phyloP scores from a whole-genome alignment of 2,329 filamentous ascomycete genomes.

The Neofusicoccum sp. region DNA sequence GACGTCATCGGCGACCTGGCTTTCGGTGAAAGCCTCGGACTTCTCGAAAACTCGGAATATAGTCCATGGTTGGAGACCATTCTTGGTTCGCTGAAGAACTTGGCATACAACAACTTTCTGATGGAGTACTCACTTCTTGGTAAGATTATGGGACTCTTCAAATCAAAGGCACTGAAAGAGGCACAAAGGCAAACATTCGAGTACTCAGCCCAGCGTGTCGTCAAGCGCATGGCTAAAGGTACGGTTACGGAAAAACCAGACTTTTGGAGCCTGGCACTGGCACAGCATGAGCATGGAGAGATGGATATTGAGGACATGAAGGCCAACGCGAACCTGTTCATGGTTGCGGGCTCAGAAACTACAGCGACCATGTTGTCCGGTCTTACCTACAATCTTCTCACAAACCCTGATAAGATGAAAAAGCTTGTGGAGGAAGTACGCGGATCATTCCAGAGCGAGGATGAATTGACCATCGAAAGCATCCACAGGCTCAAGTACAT shows the following conservation, averaged over 20 bases:
- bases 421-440: slow-evolving; percentile 35
- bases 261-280: not conserved
- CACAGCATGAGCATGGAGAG: not conserved
- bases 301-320: not conserved
- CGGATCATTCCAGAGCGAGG: slow-evolving; percentile 29
- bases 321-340: slow-evolving; percentile 21
- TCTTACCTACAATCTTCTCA: slow-evolving; percentile 33
- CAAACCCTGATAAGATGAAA: slow-evolving; percentile 29
- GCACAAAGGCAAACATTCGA: not conserved
- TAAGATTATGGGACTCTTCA: not conserved
- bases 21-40: slow-evolving; percentile 29
- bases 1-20: slow-evolving; percentile 31
- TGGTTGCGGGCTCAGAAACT: slow-evolving; percentile 37
- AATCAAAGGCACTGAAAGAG: not conserved
- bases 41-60: slow-evolving; percentile 18
- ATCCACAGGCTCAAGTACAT: slow-evolving; percentile 43
- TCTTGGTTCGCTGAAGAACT: slow-evolving; percentile 25
- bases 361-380: slow-evolving; percentile 37
- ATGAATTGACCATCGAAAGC: slow-evolving; percentile 36
- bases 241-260: not conserved
- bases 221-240: not conserved
- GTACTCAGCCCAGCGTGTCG: not conserved
- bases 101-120: too few relatives aligned
- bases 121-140: not conserved
- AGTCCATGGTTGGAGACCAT: slow-evolving; percentile 36